Evolutionary conservation across 257 asterid genomes (phyloP), one percentile per base, ranked within the genome.

Genomic region (Henckelia pumila): DNA sequence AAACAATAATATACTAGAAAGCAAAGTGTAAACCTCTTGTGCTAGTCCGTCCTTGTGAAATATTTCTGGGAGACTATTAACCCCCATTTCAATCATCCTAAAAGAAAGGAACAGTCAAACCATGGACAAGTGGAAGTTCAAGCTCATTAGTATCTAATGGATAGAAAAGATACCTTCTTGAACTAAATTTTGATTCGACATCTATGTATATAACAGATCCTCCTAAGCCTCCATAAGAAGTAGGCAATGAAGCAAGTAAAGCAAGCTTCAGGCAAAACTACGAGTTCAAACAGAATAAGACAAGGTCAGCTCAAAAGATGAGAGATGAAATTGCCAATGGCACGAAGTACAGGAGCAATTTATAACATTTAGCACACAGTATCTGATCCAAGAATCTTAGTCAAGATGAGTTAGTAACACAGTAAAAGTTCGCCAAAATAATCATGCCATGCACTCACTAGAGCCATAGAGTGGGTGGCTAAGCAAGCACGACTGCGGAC

Each of bases 191-290:
- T 47, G 96, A 88, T 81, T 90, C 97, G 50, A 91, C 91, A 64
- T 90, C 97, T n/a, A 90, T 76, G 76, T 88, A 91, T 80, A 88
- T 79, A 52, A 84, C 96, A 44, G 73, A 82, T 5, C 96, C 97
- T 65, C 87, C 87, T 69, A 91, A n/a, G 68, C 97, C 97, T 17
- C 97, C 96, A 71, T 78, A 83, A 16, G 77, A n/a, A n/a, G n/a
- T 79, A 71, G 97, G 96, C 77, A 91, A 79, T 58, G 92, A 88
- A 77, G n/a, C n/a, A n/a, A n/a, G n/a, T n/a, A n/a, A n/a, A 25
- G 95, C 80, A 69, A 91, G 95, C 88, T 91, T n/a, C 88, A 86
- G 68, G 80, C 96, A 91, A 70, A 91, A 86, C 96, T 91, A 75
- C 77, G 78, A 61, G 71, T 66, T 59, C 72, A 67, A 58, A n/a